Evolutionary conservation across 2,329 filamentous ascomycete species (phyloP), one percentile per base, ranked within the genome.

Genomic region (Ophiocordyceps australis): DNA sequence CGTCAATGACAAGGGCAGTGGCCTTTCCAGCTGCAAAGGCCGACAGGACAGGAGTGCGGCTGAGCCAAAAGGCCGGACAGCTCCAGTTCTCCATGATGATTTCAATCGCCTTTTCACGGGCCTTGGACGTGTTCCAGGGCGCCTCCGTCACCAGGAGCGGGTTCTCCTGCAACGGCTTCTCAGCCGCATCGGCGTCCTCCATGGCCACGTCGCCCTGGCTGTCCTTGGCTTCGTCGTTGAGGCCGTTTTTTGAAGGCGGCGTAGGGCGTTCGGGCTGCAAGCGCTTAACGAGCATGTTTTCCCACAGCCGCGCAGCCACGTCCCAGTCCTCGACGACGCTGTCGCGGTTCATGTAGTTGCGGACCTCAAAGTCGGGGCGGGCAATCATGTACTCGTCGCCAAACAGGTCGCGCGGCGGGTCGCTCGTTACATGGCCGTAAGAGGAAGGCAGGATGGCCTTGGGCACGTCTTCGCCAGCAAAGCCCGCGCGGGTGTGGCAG

Each of bases 11-110:
- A 22, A 98, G 67, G 6, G 85, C 86, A 5, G 82, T 91, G 1
- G 86, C 76, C 54, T 94, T 95, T 35, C 89, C 89, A 11, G 82
- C 77, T 12, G 83, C 83, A 46, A 94, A 95, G 13, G 85, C 79
- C 28, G 86, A 74, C 46, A 94, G 66, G 22, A 94, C 85, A 15
- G 86, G 83, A 27, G 74, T 91, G 43, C 81, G 74, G 34, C 81
- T 81, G 32, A 95, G 61, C 65, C 86, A 98, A 52, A 94, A 95
- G 5, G 89, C 89, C 12, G 89, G 89, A 29, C 77, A 78, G 16
- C 82, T 85, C 83, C 89, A 98, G 44, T 73, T 80, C 61, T 98
- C 89, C 75, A 98, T 94, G 31, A 82, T 83, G 34, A 95, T 73
- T 56, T 98, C 89, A 41, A 94, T 86, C 21, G 77, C 75, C 65